Conservation (phyloP, 306 rosid genomes). For the Cucumis cinereus region DNA sequence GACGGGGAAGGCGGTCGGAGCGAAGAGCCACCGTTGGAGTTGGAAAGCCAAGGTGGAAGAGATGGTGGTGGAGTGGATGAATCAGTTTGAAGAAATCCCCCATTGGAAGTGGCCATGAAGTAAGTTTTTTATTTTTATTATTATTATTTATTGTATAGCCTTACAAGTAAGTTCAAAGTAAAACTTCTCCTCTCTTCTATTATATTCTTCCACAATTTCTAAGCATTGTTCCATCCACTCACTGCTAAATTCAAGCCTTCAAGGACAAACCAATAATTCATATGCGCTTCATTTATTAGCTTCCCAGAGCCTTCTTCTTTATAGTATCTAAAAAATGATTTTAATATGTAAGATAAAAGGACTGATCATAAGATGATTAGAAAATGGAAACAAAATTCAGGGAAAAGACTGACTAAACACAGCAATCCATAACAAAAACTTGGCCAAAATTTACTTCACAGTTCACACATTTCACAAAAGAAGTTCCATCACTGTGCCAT, state of each 20-base stretch:
- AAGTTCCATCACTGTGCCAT: neutral
- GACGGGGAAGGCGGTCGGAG: slow-evolving; percentile 75
- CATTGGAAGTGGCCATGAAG: slow-evolving; percentile 71
- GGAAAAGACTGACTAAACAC: neutral
- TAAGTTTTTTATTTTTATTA: neutral
- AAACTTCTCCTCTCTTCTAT: neutral
- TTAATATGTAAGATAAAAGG: neutral
- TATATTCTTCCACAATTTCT: neutral
- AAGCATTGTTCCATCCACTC: neutral
- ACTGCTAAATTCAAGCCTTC: neutral
- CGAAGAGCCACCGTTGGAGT: slow-evolving; percentile 32
- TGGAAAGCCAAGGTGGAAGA: slow-evolving; percentile 91
- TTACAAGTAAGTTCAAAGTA: slow-evolving; percentile 33
- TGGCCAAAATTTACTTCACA: neutral
- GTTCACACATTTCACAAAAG: neutral
- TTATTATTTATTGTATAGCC: slow-evolving; percentile 20
- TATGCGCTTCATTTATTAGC: neutral
- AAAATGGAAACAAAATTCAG: neutral
- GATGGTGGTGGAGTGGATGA: slow-evolving; percentile 33
- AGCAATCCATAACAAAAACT: neutral
- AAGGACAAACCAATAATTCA: neutral
- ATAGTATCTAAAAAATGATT: neutral
- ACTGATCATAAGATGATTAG: neutral
- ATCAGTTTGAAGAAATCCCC: slow-evolving; percentile 50
- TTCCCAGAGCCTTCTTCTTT: neutral